These are phyloP conservation scores for Thermomucor indicae-seudaticae DNA, from an alignment of 371 early-diverging fungal species.

Conservation along the genomic window DNA sequence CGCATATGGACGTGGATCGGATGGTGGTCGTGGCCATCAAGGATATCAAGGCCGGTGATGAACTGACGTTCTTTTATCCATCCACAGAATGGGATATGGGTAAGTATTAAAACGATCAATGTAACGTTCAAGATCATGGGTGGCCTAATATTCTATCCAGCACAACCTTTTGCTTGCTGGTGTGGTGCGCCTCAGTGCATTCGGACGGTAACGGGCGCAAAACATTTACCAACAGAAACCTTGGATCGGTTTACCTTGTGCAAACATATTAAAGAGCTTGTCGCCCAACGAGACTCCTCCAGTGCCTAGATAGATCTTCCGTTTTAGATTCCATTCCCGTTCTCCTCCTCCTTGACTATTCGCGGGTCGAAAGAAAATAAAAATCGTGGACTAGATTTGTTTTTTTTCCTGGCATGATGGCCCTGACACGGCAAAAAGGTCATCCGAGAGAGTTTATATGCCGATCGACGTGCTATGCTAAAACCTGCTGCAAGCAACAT, in stretches of 20 bases:
- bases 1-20: conserved; percentile 51
- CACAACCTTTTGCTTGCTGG: conserved; percentile 82
- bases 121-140: background rate
- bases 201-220: conserved; percentile 59
- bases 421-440: too few relatives aligned
- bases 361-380: background rate
- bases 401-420: background rate
- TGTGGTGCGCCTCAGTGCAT: conserved; percentile 68
- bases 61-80: conserved; percentile 81
- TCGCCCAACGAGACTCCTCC: conserved; percentile 40
- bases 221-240: conserved; percentile 40
- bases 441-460: too few relatives aligned
- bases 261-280: conserved; percentile 53
- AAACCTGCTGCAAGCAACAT: too few relatives aligned
- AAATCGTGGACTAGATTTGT: background rate
- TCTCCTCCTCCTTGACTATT: background rate
- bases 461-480: too few relatives aligned
- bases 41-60: conserved; percentile 62
- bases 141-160: conserved; percentile 9
- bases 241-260: conserved; percentile 45
- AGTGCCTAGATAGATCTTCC: conserved; percentile 1
- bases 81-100: conserved; percentile 86
- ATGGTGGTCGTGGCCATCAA: conserved; percentile 50
- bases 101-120: conserved; percentile 10
- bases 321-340: too few relatives aligned